Percentiles rank a stretch among this genome's conserved stretches.
Conservation (phyloP, 2,329 filamentous ascomycete genomes). For the Boeremia lycopersici region DNA sequence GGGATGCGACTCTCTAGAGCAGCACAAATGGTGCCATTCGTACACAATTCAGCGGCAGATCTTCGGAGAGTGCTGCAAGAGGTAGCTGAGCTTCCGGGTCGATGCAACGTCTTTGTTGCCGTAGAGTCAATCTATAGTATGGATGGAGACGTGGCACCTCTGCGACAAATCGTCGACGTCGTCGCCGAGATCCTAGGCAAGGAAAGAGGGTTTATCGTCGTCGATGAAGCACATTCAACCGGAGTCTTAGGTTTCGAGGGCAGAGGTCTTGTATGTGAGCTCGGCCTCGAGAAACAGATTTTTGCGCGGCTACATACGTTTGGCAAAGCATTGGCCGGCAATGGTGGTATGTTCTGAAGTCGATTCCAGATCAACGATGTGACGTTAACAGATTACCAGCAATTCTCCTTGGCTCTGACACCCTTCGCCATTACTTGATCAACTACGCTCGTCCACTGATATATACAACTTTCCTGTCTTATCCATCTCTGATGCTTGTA, state of each 20-base stretch:
- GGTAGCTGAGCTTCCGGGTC: slow-evolving; percentile 27
- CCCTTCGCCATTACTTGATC: slow-evolving; percentile 43
- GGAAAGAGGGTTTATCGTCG: slow-evolving; percentile 66
- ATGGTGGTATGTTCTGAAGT: slow-evolving; percentile 65
- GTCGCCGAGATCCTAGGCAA: slow-evolving; percentile 62
- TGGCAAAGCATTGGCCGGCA: slow-evolving; percentile 70
- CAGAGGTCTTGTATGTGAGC: slow-evolving; percentile 59
- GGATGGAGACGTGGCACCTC: slow-evolving; percentile 76
- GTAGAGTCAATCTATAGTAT: slow-evolving; percentile 69
- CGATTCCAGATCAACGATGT: neutral
- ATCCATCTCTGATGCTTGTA: slow-evolving; percentile 51
- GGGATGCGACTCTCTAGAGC: slow-evolving; percentile 71
- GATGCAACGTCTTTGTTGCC: slow-evolving; percentile 40
- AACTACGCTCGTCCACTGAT: slow-evolving; percentile 51
- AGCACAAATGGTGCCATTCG: slow-evolving; percentile 55
- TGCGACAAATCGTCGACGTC: slow-evolving; percentile 64
- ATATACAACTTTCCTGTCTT: slow-evolving; percentile 52
- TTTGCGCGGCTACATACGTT: slow-evolving; percentile 69
- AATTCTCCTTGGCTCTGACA: slow-evolving; percentile 39
- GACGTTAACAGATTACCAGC: slow-evolving; percentile 19
- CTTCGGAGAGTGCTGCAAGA: slow-evolving; percentile 51
- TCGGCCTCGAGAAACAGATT: slow-evolving; percentile 61
- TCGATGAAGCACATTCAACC: slow-evolving; percentile 72
- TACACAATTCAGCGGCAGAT: slow-evolving; percentile 60
- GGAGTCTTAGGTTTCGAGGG: slow-evolving; percentile 64